Percentiles rank a stretch among this genome's conserved stretches.
phyloP scores from a whole-genome alignment of 2,329 filamentous ascomycete genomes.

The Blastomyces silverae region DNA sequence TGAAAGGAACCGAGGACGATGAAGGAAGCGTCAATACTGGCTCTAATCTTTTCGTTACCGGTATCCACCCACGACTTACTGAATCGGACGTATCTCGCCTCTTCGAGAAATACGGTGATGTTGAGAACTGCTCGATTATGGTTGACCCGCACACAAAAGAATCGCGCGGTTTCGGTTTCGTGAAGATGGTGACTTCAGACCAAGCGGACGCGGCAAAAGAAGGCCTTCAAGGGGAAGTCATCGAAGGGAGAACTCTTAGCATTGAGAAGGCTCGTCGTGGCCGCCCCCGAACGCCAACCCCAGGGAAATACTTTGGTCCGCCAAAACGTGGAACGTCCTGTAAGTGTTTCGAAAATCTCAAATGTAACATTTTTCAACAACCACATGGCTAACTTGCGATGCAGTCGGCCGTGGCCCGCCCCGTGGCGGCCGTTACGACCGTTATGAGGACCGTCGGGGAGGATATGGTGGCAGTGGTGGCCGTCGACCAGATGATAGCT shows the following conservation, averaged over 20 bases:
- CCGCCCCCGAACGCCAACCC: constrained; percentile 89
- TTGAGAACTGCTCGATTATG: constrained; percentile 99
- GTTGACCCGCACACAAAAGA: constrained; percentile 97
- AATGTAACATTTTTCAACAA: constrained; percentile 5
- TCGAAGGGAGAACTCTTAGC: constrained; percentile 91
- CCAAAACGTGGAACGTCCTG: constrained; percentile 80
- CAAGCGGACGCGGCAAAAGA: constrained; percentile 97
- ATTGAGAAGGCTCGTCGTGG: constrained; percentile 98
- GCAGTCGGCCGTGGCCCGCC: constrained; percentile 43
- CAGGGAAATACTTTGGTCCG: constrained; percentile 97
- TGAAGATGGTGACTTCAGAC: constrained; percentile 95
- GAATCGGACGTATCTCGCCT: constrained; percentile 89
- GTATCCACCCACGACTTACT: constrained; percentile 85
- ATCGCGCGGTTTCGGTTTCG: constrained; percentile 96
- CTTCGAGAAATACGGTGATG: constrained; percentile 97
- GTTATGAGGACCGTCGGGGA: constrained; percentile 45
- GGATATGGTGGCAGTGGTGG: constrained; percentile 34
- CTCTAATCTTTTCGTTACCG: constrained; percentile 97
- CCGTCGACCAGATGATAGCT: constrained; percentile 41
- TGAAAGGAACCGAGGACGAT: constrained; percentile 51
- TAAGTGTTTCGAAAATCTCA: constrained; percentile 34
- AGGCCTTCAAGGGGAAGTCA: constrained; percentile 86
- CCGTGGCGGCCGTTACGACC: constrained; percentile 41
- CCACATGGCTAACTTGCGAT: constrained; percentile 27
- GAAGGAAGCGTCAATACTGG: constrained; percentile 83